Evolutionary conservation across 1,284 basidiomycete species (phyloP).

Genomic region (Leccinum angustisporum): DNA sequence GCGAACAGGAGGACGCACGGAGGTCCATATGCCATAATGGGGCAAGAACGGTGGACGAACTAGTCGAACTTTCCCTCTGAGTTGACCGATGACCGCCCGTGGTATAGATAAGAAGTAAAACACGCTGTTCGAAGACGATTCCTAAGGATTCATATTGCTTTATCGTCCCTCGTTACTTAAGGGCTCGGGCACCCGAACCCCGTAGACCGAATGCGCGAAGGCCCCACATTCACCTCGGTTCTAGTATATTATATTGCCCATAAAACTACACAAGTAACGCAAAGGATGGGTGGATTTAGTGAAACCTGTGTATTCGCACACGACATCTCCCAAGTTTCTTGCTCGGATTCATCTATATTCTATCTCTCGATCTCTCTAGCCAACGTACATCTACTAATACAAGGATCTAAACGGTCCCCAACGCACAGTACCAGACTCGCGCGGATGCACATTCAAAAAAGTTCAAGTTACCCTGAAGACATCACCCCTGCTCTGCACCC

Average conservation of each 20-base stretch:
- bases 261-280: not conserved
- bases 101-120: conserved; percentile 9
- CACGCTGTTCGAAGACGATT: too few relatives aligned
- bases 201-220: not conserved
- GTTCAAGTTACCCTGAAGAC: not conserved
- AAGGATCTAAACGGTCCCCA: not conserved
- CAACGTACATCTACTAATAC: not conserved
- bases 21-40: not conserved
- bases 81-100: conserved; percentile 10
- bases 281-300: not conserved
- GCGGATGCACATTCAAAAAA: not conserved
- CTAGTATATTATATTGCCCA: too few relatives aligned
- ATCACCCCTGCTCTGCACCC: not conserved
- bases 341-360: not conserved
- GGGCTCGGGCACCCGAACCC: too few relatives aligned
- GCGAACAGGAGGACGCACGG: not conserved
- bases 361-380: not conserved
- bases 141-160: too few relatives aligned
- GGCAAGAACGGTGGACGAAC: not conserved
- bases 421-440: not conserved
- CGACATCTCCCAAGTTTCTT: not conserved
- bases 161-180: too few relatives aligned
- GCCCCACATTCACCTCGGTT: not conserved
- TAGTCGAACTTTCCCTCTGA: not conserved
- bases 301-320: not conserved